Percentiles rank a stretch among this genome's conserved stretches.
Evolutionary conservation across 257 asterid species (phyloP).

Genomic region (Lantana camara): DNA sequence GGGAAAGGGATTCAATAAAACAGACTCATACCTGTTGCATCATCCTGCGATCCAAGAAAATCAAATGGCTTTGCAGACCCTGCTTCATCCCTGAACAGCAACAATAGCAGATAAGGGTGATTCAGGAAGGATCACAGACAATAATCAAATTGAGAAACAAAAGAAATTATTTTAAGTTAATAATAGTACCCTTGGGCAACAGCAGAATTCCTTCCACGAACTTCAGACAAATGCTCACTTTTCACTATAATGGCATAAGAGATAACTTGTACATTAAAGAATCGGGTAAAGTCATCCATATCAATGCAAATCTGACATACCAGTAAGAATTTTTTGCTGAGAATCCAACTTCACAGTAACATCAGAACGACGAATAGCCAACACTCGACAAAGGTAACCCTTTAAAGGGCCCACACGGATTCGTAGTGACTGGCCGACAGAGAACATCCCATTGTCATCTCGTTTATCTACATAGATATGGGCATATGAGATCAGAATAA

Average conservation of each 20-base stretch:
- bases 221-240: conserved; percentile 85
- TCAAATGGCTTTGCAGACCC: conserved; percentile 65
- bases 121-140: conserved; percentile 11
- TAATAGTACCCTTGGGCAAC: conserved; percentile 60
- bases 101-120: conserved; percentile 25
- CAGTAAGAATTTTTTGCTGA: conserved; percentile 87
- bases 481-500: conserved; percentile 16
- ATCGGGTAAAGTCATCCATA: not conserved
- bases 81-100: conserved; percentile 56
- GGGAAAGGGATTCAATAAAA: conserved; percentile 11
- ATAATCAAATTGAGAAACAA: conserved; percentile 3
- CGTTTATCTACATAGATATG: conserved; percentile 54
- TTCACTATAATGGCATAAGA: conserved; percentile 58
- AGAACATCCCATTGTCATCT: conserved; percentile 71
- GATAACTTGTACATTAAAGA: conserved; percentile 20
- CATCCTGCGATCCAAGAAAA: conserved; percentile 70
- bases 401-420: conserved; percentile 93
- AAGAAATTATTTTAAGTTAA: not conserved
- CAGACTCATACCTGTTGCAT: conserved; percentile 60
- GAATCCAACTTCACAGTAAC: conserved; percentile 96
- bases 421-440: conserved; percentile 84
- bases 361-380: conserved; percentile 92
- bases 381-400: conserved; percentile 87
- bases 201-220: conserved; percentile 68
- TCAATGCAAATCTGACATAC: conserved; percentile 40